A percentile compares a stretch with the other conserved stretches of the same genome.
These are phyloP conservation scores for Neurospora hispaniola DNA, from an alignment of 495 filamentous ascomycete species.

Conservation along the genomic window DNA sequence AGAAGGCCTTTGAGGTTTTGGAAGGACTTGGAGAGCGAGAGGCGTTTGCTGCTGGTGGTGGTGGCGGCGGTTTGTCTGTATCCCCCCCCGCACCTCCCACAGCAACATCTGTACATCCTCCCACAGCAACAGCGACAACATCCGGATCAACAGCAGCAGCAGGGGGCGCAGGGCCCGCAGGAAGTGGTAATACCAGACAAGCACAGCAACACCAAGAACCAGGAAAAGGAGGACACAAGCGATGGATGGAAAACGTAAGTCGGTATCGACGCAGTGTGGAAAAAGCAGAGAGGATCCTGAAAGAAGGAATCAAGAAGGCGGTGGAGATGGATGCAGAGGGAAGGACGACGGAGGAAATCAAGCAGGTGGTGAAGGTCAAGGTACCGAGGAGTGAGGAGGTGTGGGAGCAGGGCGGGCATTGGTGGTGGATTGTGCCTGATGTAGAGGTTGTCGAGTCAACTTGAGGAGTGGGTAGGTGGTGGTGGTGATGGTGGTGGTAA, in stretches of 20 bases:
- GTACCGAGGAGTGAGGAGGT: conserved; percentile 32
- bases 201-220: not conserved
- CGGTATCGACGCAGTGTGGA: not conserved
- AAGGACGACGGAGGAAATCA: conserved; percentile 36
- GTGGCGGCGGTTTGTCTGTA: not conserved
- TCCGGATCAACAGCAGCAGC: not conserved
- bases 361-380: conserved; percentile 43
- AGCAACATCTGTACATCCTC: no score
- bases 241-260: not conserved
- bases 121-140: no score
- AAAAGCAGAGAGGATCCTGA: not conserved
- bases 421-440: conserved; percentile 72
- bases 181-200: not conserved
- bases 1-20: conserved; percentile 55
- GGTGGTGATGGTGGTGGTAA: not conserved
- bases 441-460: conserved; percentile 19
- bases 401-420: conserved; percentile 49
- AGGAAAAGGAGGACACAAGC: not conserved
- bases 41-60: conserved; percentile 22
- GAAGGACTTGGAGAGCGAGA: conserved; percentile 35
- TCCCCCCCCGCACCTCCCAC: no score
- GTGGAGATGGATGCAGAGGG: conserved; percentile 47
- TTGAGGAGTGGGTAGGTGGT: not conserved
- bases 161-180: not conserved
- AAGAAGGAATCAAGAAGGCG: not conserved